Evolutionary conservation across 192 early-diverging fungal species (phyloP).

Genomic region (Rhizoclosmatium globosum): DNA sequence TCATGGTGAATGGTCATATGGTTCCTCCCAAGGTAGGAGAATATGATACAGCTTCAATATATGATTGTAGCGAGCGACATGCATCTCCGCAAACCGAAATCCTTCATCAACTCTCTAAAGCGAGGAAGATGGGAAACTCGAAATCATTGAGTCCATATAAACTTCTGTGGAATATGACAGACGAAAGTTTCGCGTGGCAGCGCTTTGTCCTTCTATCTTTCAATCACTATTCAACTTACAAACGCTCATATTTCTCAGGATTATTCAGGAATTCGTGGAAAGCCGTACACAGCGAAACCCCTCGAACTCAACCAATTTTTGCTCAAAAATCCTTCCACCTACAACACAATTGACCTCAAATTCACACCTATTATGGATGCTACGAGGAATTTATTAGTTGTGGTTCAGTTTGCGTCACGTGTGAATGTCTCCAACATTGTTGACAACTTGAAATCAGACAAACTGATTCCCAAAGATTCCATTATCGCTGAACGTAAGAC

Average conservation of each 20-base stretch:
- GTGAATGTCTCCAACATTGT: conserved; percentile 8
- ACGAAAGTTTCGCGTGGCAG: too few relatives aligned
- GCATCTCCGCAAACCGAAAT: too few relatives aligned
- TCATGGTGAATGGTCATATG: conserved; percentile 16
- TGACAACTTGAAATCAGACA: background rate
- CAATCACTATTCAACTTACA: background rate
- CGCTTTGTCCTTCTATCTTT: background rate
- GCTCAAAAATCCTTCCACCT: conserved; percentile 1
- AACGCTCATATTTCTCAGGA: background rate
- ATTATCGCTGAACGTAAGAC: conserved; percentile 25
- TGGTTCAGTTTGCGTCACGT: conserved; percentile 8
- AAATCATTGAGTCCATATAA: too few relatives aligned
- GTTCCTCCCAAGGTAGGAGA: conserved; percentile 13
- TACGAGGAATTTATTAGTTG: background rate
- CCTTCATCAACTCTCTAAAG: too few relatives aligned
- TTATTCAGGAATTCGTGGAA: conserved; percentile 36
- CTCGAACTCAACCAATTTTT: conserved; percentile 27
- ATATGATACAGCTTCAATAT: background rate
- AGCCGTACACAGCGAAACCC: conserved; percentile 38
- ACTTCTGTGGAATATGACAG: too few relatives aligned
- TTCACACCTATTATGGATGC: conserved; percentile 10
- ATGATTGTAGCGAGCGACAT: too few relatives aligned
- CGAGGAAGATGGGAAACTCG: too few relatives aligned
- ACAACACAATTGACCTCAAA: conserved; percentile 25
- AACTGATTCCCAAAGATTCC: conserved; percentile 3